Base-by-base conservation (phyloP, 441 rosid species). In the Pelargonium myrrhifolium region DNA sequence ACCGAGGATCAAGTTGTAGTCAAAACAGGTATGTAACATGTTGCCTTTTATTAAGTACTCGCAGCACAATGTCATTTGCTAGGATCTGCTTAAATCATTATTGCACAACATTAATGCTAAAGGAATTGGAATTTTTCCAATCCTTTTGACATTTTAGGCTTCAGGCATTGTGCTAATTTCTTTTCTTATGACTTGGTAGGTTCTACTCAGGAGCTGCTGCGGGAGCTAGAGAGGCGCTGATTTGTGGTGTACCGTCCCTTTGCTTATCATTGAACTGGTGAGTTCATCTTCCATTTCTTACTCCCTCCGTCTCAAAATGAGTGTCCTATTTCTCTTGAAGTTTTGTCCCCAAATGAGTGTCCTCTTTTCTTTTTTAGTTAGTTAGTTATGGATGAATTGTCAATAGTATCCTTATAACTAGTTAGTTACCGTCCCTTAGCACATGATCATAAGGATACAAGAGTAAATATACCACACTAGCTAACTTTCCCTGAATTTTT, bases 151-250 rank as follows among this genome's bases (percentile, higher is more conserved):
- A 65, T 18, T 40, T 17, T 63, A 45, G 40, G 2, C 9, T 15
- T 64, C 18, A 15, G 12, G 22, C 14, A 20, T 53, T 63, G 39
- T 12, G n/a, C 43, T 67, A 17, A 12, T 9, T 24, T 49, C 43
- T 55, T 35, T 62, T 4, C 43, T 14, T 63, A 39, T 42, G 24
- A 64, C 20, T 35, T 40, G 8, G 62, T 17, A 81, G 85, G 77
- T 76, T 70, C 40, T 74, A 72, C 73, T 78, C 82, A 6, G 80
- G 85, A 9, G 72, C 77, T 64, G 68, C 75, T 72, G 82, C 85
- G n/a, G 85, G 77, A 26, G 82, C 85, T 67, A 72, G 73, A 56
- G 85, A 81, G 72, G 82, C 82, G 35, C 65, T 81, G 40, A 72
- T 81, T 42, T 74, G 74, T 15, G 76, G 79, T 59, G 59, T 78